Conservation (phyloP, 1,284 basidiomycete species). For the Mrakiaceae sp. region DNA sequence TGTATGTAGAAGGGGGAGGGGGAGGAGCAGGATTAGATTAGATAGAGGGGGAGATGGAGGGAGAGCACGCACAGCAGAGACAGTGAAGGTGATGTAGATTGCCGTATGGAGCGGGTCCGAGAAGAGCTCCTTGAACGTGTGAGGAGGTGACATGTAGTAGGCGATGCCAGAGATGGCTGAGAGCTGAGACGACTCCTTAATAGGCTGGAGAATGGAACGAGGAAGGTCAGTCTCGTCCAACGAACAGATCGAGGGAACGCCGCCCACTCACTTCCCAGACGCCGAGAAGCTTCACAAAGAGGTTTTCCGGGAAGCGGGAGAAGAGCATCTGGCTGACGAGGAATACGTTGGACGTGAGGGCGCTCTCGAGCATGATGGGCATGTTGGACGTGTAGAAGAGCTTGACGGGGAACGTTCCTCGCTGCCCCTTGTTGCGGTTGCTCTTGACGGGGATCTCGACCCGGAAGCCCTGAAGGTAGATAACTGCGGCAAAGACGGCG, state of each 20-base stretch:
- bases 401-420: constrained; percentile 92
- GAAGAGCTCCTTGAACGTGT: constrained; percentile 74
- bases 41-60: background rate
- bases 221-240: background rate
- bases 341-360: constrained; percentile 88
- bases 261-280: constrained; percentile 73
- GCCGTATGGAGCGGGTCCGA: constrained; percentile 88
- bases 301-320: constrained; percentile 78
- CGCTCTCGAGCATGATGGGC: constrained; percentile 98
- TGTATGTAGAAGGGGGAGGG: background rate
- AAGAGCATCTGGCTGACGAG: constrained; percentile 94
- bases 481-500: constrained; percentile 84
- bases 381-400: constrained; percentile 99
- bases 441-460: constrained; percentile 96
- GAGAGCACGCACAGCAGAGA: constrained; percentile 46
- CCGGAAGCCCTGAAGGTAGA: constrained; percentile 97
- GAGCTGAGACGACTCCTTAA: constrained; percentile 87
- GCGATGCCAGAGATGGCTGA: constrained; percentile 83
- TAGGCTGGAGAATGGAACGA: constrained; percentile 46
- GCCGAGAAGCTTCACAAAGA: constrained; percentile 81
- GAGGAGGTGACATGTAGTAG: constrained; percentile 96
- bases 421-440: constrained; percentile 89
- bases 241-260: background rate
- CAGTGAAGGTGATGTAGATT: constrained; percentile 85
- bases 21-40: background rate